A percentile compares a stretch with the other conserved stretches of the same genome.
These are phyloP conservation scores for Limnomonas spitsbergensis DNA, from an alignment of 139 green algal species.

Conservation along the genomic window DNA sequence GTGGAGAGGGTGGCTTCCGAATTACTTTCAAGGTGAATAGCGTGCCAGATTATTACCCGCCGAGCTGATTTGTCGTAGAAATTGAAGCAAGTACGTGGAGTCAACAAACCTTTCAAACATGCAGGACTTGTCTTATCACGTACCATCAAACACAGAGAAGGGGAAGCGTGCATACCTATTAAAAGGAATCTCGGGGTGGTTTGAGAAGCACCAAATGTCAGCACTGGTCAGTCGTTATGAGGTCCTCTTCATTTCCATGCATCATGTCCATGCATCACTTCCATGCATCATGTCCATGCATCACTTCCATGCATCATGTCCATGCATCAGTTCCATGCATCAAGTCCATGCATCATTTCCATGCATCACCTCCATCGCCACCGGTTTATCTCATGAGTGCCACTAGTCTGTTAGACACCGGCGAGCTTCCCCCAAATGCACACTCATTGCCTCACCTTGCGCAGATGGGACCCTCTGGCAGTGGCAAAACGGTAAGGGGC, in stretches of 20 bases:
- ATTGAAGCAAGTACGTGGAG: too few relatives aligned
- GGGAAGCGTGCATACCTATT: constrained; percentile 53
- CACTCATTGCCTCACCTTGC: constrained; percentile 25
- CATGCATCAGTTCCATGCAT: too few relatives aligned
- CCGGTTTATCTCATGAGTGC: too few relatives aligned
- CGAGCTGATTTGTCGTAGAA: too few relatives aligned
- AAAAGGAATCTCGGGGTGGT: constrained; percentile 55
- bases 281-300: too few relatives aligned
- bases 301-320: too few relatives aligned
- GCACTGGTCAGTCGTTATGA: constrained; percentile 51
- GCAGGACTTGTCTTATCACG: constrained; percentile 50
- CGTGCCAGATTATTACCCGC: too few relatives aligned
- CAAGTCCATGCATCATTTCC: too few relatives aligned
- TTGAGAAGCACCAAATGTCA: constrained; percentile 61
- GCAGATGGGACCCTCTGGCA: constrained; percentile 67
- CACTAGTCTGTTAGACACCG: too few relatives aligned
- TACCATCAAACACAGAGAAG: constrained; percentile 54
- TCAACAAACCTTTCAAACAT: too few relatives aligned
- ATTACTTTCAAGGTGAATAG: constrained; percentile 34
- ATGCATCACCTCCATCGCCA: too few relatives aligned
- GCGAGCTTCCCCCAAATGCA: not conserved
- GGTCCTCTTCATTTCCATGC: constrained; percentile 2
- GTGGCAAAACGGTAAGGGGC: constrained; percentile 59
- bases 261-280: too few relatives aligned
- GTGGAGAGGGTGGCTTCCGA: constrained; percentile 23